phyloP scores from a whole-genome alignment of 208 protist genomes.

The Leishmania amazonensis region DNA sequence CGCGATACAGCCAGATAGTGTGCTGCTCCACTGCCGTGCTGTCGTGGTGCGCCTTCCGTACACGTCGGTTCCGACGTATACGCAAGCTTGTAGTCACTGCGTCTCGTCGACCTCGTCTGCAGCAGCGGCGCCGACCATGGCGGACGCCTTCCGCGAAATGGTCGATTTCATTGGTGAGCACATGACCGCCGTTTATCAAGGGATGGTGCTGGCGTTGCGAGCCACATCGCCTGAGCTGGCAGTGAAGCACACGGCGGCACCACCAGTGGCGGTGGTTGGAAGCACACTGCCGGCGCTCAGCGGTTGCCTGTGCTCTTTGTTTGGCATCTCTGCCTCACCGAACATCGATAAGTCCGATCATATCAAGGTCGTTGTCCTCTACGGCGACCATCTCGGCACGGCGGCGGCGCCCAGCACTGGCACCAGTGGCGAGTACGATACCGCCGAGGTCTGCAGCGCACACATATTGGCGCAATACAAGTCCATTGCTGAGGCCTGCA shows the following conservation, averaged over 20 bases:
- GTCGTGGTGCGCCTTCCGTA: constrained; percentile 75
- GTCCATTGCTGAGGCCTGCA: constrained; percentile 19
- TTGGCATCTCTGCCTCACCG: not conserved
- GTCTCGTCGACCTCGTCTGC: not conserved
- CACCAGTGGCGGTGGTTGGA: constrained; percentile 32
- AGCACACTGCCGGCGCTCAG: constrained; percentile 18
- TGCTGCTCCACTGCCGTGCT: constrained; percentile 29
- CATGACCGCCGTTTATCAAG: constrained; percentile 33
- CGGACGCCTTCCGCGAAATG: constrained; percentile 31
- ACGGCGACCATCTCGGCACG: constrained; percentile 39
- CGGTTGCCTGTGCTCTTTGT: constrained; percentile 4
- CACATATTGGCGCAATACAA: constrained; percentile 3
- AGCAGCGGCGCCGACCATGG: constrained; percentile 14
- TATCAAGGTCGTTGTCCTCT: constrained; percentile 35
- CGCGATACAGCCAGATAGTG: constrained; percentile 41
- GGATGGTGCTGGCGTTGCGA: constrained; percentile 20
- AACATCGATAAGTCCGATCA: not conserved
- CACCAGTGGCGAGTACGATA: not conserved
- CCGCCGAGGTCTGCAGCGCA: not conserved
- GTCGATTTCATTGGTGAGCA: constrained; percentile 73
- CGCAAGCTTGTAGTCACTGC: not conserved
- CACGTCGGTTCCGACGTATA: constrained; percentile 31
- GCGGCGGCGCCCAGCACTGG: not conserved
- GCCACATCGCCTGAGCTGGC: constrained; percentile 8
- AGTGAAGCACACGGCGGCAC: constrained; percentile 2